Evolutionary conservation across 1,284 basidiomycete genomes (phyloP), one percentile per base, ranked within the genome.

Genomic region (Austroboletus novae-zelandiae): DNA sequence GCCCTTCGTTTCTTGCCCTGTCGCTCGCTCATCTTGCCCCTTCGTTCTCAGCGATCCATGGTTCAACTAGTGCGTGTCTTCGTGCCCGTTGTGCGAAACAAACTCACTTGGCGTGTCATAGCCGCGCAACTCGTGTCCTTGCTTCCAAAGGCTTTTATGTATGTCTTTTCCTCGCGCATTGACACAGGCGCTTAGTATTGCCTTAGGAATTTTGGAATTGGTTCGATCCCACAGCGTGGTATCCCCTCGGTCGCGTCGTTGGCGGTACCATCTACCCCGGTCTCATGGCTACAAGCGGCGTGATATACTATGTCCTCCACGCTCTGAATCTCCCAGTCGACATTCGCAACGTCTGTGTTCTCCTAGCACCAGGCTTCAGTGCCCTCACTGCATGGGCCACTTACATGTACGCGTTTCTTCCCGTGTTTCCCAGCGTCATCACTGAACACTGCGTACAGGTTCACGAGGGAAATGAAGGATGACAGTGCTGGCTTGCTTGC

Each of bases 201-300:
- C 10, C 10, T 47, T 62, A 94, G 94, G 94, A 89, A 84, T 99
- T 95, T 74, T 99, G 92, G 96, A 99, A 99, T 70, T 99, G 97
- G 97, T 99, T 99, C 70, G 97, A 99, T 72, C 94, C 95, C 31
- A 97, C 97, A 6, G 95, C 95, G 62, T 96, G 93, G 97, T 99
- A 99, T 67, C 97, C 97, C 13, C 85, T 99, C 2, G 97, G 97
- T 43, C 90, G 97, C 65, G 94, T 97, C 44, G 96, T 98, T 40
- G 97, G 97, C 49, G 96, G 96, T 42, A 99, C 97, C 10, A 91
- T 99, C 64, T 99, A 98, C 69, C 97, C 97, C 4, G 97, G 94
- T 58, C 77, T 98, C 41, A 98, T 99, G 96, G 91, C 92, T 29
- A 99, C 97, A 11, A 94, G 91, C 58, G 96, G 95, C 51, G 84